These are phyloP conservation scores for Syzygium malaccense DNA, from an alignment of 441 rosid genomes.

Conservation along the genomic window DNA sequence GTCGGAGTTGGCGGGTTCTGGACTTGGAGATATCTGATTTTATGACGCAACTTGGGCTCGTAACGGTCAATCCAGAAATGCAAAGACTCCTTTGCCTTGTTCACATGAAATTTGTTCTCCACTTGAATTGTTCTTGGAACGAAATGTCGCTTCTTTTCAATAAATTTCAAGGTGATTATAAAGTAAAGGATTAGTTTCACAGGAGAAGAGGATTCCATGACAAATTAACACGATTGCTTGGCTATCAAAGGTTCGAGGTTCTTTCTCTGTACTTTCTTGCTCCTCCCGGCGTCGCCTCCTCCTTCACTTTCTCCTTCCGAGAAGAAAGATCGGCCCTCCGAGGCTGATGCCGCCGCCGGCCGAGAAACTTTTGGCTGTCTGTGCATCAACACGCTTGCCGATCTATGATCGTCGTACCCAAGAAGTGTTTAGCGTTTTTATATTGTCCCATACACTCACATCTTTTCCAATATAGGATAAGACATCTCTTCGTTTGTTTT, in stretches of 20 bases:
- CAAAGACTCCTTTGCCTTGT: background rate
- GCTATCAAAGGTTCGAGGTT: background rate
- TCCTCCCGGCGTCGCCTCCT: background rate
- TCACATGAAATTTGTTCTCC: background rate
- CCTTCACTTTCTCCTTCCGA: background rate
- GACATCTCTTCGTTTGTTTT: too few relatives aligned
- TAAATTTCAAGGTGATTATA: background rate
- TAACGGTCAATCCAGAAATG: background rate
- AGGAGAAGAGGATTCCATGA: background rate
- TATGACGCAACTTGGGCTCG: background rate
- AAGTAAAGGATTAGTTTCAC: background rate
- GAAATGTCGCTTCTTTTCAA: background rate
- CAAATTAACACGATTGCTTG: background rate
- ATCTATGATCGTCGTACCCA: background rate
- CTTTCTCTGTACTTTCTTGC: background rate
- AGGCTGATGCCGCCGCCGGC: background rate
- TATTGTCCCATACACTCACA: too few relatives aligned
- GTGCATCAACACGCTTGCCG: background rate
- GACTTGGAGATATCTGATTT: background rate
- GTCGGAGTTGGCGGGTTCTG: background rate
- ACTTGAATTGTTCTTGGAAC: background rate
- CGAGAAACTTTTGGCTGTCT: background rate
- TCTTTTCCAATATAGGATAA: too few relatives aligned
- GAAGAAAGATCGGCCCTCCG: background rate
- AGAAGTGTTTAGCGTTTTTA: background rate